Evolutionary conservation across 140 eudicot species (phyloP).

Genomic region (Erigeron philadelphicus): DNA sequence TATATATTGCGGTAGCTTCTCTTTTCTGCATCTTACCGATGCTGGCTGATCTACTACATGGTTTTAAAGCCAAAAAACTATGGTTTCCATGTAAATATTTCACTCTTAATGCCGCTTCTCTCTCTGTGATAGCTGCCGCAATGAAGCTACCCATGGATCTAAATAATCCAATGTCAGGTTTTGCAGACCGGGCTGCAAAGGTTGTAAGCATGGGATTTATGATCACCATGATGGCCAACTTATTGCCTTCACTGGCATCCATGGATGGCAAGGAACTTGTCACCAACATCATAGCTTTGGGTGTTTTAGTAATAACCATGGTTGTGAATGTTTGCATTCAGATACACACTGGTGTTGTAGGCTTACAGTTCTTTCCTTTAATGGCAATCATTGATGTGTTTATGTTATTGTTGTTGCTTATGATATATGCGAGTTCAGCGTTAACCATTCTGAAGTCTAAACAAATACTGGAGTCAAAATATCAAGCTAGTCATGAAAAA

Average conservation of each 20-base stretch:
- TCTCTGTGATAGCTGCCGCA: too few species aligned
- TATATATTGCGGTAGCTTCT: conserved; percentile 10
- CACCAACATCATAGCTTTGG: neutral
- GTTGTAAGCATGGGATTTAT: conserved; percentile 7
- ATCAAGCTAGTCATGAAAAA: neutral
- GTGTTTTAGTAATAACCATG: conserved; percentile 7
- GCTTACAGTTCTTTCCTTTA: too few species aligned
- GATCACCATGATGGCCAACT: conserved; percentile 22
- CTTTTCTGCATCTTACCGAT: conserved; percentile 13
- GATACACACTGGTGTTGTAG: neutral
- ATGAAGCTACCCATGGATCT: conserved; percentile 9
- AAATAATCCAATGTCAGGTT: neutral
- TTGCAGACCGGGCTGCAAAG: neutral
- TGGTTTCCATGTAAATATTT: neutral
- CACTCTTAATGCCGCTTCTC: too few species aligned
- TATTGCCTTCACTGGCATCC: neutral
- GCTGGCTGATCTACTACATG: conserved; percentile 11
- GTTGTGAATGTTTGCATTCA: neutral
- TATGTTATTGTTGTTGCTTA: neutral
- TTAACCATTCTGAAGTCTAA: neutral
- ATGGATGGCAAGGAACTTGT: too few species aligned
- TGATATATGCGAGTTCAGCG: neutral
- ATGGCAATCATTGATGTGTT: neutral
- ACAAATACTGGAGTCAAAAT: neutral
- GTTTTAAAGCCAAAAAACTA: conserved; percentile 5